These are phyloP conservation scores for Zygosaccharomyces bailii DNA, from an alignment of 805 yeast species.

Conservation along the genomic window DNA sequence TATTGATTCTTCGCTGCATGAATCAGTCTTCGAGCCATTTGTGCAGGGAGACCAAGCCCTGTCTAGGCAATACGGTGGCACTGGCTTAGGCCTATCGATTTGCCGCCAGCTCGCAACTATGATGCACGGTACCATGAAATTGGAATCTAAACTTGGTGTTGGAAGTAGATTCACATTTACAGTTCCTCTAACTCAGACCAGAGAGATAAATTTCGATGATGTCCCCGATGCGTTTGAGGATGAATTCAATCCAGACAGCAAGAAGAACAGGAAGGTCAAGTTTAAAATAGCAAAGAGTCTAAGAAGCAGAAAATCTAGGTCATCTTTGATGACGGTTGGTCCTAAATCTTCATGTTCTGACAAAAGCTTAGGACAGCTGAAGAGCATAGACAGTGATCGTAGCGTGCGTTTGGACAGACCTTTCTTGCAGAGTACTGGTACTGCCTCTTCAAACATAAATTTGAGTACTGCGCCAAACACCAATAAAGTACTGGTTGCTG, in stretches of 20 bases:
- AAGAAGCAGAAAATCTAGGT: conserved; percentile 22
- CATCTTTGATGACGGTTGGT: conserved; percentile 18
- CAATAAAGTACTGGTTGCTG: conserved; percentile 72
- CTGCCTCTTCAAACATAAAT: conserved; percentile 34
- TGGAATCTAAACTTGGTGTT: conserved; percentile 69
- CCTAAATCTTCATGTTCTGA: conserved; percentile 7
- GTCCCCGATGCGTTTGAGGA: conserved; percentile 53
- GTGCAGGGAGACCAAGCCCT: conserved; percentile 95
- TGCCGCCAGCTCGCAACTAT: conserved; percentile 85
- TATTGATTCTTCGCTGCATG: conserved; percentile 75
- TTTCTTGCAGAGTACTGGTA: conserved; percentile 40
- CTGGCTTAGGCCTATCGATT: conserved; percentile 87
- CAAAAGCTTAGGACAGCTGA: conserved; percentile 7
- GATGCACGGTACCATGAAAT: conserved; percentile 82
- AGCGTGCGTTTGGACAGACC: conserved; percentile 33
- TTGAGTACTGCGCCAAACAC: conserved; percentile 26
- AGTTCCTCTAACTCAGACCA: conserved; percentile 64
- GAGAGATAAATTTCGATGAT: conserved; percentile 33
- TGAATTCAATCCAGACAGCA: conserved; percentile 58
- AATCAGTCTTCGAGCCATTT: conserved; percentile 89
- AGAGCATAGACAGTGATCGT: conserved; percentile 12
- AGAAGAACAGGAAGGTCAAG: conserved; percentile 46
- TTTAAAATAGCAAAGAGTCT: conserved; percentile 33
- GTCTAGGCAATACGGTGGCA: conserved; percentile 90
- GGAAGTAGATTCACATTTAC: conserved; percentile 84